These are phyloP conservation scores for Hymenoscyphus salicellus DNA, from an alignment of 2,329 filamentous ascomycete genomes.

Conservation along the genomic window DNA sequence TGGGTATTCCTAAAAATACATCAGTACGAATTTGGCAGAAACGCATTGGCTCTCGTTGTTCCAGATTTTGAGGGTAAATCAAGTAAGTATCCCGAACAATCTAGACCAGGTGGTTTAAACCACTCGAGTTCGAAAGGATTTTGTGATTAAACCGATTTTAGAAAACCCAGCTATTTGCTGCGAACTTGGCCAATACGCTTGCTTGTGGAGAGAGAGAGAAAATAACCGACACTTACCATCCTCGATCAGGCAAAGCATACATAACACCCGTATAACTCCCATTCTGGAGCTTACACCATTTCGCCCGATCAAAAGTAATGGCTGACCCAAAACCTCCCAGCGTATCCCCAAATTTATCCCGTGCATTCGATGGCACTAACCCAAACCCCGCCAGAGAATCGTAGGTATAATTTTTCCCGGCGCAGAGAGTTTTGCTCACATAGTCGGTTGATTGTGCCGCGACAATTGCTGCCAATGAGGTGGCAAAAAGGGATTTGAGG, in stretches of 20 bases:
- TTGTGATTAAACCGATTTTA: no score
- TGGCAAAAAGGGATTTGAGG: neutral
- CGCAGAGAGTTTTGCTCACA: conserved; percentile 34
- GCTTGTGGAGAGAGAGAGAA: neutral
- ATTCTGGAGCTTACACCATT: conserved; percentile 54
- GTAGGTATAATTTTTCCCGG: conserved; percentile 62
- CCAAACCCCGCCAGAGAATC: conserved; percentile 66
- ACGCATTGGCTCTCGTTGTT: no score
- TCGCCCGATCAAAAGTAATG: conserved; percentile 57
- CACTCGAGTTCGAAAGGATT: no score
- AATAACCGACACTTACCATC: conserved; percentile 49
- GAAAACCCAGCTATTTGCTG: no score
- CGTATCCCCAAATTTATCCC: conserved; percentile 68
- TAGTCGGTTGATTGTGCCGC: conserved; percentile 8
- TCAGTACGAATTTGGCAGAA: neutral
- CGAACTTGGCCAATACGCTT: neutral
- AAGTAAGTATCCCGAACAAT: no score
- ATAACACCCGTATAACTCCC: conserved; percentile 56
- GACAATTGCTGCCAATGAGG: conserved; percentile 8
- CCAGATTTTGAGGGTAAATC: no score
- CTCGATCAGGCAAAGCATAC: conserved; percentile 64
- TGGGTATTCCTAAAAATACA: conserved; percentile 57
- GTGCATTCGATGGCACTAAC: conserved; percentile 52
- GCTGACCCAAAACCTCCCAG: conserved; percentile 65
- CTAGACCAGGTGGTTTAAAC: no score